Conservation (phyloP, 2,329 filamentous ascomycete species). For the Cladophialophora immunda region DNA sequence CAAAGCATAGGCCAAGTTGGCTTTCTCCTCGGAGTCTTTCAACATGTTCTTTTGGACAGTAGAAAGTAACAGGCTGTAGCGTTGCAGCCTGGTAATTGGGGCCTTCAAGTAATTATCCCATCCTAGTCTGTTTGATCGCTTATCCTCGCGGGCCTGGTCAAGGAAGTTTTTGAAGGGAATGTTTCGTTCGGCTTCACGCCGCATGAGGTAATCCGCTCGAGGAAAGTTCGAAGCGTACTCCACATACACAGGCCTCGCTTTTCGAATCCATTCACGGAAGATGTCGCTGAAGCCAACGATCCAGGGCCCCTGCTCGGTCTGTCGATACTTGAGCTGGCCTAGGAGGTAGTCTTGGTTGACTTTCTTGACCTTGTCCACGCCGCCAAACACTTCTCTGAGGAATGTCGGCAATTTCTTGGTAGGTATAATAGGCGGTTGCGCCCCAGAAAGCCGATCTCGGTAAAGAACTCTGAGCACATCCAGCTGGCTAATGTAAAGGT, state of each 20-base stretch:
- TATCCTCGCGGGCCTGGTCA: constrained; percentile 79
- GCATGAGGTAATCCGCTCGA: constrained; percentile 80
- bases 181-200: constrained; percentile 85
- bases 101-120: constrained; percentile 96
- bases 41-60: constrained; percentile 86
- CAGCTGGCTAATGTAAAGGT: constrained; percentile 87
- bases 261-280: constrained; percentile 97
- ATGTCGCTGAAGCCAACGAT: constrained; percentile 94
- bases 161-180: constrained; percentile 86
- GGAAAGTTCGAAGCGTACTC: constrained; percentile 92
- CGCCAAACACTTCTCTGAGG: constrained; percentile 85
- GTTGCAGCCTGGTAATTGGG: constrained; percentile 89
- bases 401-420: constrained; percentile 82
- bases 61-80: constrained; percentile 83
- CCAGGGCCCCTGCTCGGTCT: constrained; percentile 96
- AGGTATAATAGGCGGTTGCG: constrained; percentile 81
- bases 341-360: constrained; percentile 93
- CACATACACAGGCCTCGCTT: constrained; percentile 86
- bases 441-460: constrained; percentile 76
- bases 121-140: constrained; percentile 80
- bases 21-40: constrained; percentile 87
- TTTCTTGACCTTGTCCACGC: constrained; percentile 84
- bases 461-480: constrained; percentile 87
- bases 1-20: constrained; percentile 82
- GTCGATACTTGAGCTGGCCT: constrained; percentile 93